Evolutionary conservation across 2,329 filamentous ascomycete species (phyloP), one percentile per base, ranked within the genome.

Genomic region (Mycosphaerelloides madeirae): DNA sequence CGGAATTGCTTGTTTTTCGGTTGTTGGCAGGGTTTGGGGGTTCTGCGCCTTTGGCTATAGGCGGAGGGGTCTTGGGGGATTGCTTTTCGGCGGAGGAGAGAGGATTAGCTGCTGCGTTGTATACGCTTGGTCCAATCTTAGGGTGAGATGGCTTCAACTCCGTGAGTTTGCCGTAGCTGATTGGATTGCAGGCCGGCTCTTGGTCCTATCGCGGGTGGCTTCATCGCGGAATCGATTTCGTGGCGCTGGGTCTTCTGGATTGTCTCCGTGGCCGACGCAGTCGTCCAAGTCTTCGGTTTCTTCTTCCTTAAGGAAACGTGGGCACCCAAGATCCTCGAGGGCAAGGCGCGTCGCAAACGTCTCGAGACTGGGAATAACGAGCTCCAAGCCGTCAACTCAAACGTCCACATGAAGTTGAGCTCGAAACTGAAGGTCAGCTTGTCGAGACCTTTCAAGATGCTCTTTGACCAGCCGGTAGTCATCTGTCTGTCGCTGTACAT

Each of bases 401-500:
- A 14, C n/a, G 13, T 33, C 7, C n/a, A 6, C 6, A 6, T 6
- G 7, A 15, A 13, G 7, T 7, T 7, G 31, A 33, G 31, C 7
- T 33, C 6, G 7, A 33, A 33, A 33, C 31, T 7, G 6, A 14
- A 7, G 13, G 6, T 33, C n/a, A n/a, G n/a, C n/a, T n/a, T n/a
- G n/a, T n/a, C n/a, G n/a, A n/a, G 0, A 6, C 78, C 78, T 0
- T 62, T 77, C 25, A 68, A 71, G 1, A 66, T 81, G 8, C 62
- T 81, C 1, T 49, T 59, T 3, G 75, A 73, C 2, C 77, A 81
- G 31, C 74, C 76, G 3, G 77, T 78, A 45, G 70, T 81, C 16
- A 76, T 79, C 54, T 64, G 71, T 18, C 53, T 73, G 1, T 65
- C 74, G 1, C 14, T 76, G 6, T 72, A 77, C 45, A 68, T 70